Conservation (phyloP, 257 asterid species). For the Solanum habrochaites region DNA sequence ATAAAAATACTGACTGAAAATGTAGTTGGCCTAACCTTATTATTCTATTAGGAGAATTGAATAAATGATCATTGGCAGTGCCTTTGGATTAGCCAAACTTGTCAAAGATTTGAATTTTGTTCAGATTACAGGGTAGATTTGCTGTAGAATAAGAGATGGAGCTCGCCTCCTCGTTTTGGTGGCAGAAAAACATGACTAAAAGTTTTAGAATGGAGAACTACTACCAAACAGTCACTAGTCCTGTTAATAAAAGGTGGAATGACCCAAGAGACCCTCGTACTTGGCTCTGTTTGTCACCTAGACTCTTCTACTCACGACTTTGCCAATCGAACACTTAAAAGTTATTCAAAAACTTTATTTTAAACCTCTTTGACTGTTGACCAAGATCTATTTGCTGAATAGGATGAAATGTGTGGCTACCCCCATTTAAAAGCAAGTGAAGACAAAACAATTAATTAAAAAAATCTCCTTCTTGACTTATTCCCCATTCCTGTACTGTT, state of each 20-base stretch:
- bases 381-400: too few relatives aligned
- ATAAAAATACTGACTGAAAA: background rate
- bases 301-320: too few relatives aligned
- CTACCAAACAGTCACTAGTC: background rate
- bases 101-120: background rate
- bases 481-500: too few relatives aligned
- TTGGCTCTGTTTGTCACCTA: too few relatives aligned
- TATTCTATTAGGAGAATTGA: background rate
- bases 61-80: background rate
- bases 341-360: too few relatives aligned
- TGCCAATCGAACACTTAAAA: too few relatives aligned
- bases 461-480: too few relatives aligned
- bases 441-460: too few relatives aligned
- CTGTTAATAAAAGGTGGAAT: background rate
- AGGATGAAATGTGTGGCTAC: too few relatives aligned
- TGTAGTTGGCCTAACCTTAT: background rate
- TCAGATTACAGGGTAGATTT: background rate
- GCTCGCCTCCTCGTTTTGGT: background rate
- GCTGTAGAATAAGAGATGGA: background rate
- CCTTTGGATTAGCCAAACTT: background rate
- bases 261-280: too few relatives aligned
- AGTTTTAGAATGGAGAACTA: background rate
- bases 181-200: background rate
- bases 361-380: too few relatives aligned
- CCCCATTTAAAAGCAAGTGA: too few relatives aligned